phyloP scores from a whole-genome alignment of 305 asterid species.

The Solanum aculeatissimum region DNA sequence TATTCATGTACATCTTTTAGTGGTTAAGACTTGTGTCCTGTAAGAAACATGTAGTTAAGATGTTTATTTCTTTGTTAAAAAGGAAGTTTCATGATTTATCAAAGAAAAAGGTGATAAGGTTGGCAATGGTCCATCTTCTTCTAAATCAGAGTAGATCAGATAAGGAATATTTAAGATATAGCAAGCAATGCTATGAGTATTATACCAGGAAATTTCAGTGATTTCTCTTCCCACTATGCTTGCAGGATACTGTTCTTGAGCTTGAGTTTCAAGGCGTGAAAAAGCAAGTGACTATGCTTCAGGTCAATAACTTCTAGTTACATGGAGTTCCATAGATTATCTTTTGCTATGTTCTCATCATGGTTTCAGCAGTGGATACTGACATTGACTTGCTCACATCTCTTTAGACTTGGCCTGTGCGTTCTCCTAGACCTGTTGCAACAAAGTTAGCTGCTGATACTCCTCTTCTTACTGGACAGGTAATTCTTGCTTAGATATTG shows the following conservation, averaged over 20 bases:
- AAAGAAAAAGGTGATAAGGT: neutral
- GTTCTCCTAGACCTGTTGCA: slow-evolving; percentile 96
- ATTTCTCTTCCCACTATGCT: slow-evolving; percentile 8
- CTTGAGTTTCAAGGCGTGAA: slow-evolving; percentile 98
- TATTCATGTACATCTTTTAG: neutral
- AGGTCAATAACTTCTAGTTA: slow-evolving; percentile 31
- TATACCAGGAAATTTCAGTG: neutral
- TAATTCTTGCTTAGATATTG: slow-evolving; percentile 13
- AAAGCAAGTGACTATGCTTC: slow-evolving; percentile 92
- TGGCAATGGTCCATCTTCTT: neutral
- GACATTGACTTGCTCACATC: slow-evolving; percentile 4
- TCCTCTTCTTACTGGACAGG: slow-evolving; percentile 99
- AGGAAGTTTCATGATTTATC: neutral
- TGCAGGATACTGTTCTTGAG: slow-evolving; percentile 96
- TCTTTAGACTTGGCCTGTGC: slow-evolving; percentile 90
- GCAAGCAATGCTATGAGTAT: neutral
- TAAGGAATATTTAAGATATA: neutral
- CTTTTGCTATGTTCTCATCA: neutral
- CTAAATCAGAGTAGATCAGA: neutral
- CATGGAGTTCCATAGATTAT: neutral
- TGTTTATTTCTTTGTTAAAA: neutral
- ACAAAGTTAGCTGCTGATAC: slow-evolving; percentile 97
- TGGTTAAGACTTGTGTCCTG: neutral
- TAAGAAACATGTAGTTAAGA: neutral
- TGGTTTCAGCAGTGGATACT: slow-evolving; percentile 3